These are phyloP conservation scores for Suhomyces chickasaworum DNA, from an alignment of 1,139 yeast genomes.

Conservation along the genomic window DNA sequence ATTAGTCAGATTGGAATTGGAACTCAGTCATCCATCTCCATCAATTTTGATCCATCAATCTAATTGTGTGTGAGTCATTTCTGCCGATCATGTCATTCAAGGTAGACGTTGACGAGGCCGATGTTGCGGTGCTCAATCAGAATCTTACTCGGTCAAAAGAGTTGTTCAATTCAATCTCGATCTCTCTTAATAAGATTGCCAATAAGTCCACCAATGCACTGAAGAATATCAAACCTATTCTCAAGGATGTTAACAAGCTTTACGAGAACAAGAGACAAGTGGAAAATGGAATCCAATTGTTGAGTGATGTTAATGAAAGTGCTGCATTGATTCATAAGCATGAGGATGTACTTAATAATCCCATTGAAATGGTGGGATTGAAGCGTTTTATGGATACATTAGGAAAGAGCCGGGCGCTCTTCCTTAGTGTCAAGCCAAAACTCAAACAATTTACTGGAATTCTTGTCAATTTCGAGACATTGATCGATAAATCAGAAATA, in stretches of 20 bases:
- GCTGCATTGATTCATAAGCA: conserved; percentile 61
- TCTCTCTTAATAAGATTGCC: conserved; percentile 58
- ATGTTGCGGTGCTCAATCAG: conserved; percentile 78
- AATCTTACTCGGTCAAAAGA: conserved; percentile 61
- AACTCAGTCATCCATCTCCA: not conserved
- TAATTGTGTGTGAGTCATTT: conserved; percentile 2
- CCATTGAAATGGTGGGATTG: conserved; percentile 44
- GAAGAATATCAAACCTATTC: conserved; percentile 67
- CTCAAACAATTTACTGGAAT: conserved; percentile 54
- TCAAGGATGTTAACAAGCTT: conserved; percentile 61
- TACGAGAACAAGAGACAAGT: conserved; percentile 59
- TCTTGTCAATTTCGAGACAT: conserved; percentile 45
- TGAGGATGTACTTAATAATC: conserved; percentile 45
- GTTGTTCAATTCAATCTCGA: conserved; percentile 57
- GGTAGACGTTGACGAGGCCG: conserved; percentile 78
- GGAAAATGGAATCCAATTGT: conserved; percentile 59
- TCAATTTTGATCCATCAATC: too few species aligned
- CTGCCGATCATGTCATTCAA: conserved; percentile 17
- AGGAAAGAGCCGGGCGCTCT: conserved; percentile 34
- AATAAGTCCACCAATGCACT: conserved; percentile 64
- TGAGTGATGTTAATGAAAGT: conserved; percentile 64
- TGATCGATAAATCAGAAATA: conserved; percentile 50
- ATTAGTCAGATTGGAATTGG: not conserved
- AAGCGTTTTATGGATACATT: conserved; percentile 42
- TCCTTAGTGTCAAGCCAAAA: conserved; percentile 38